phyloP scores from a whole-genome alignment of 805 yeast genomes.

The Hanseniaspora lindneri region DNA sequence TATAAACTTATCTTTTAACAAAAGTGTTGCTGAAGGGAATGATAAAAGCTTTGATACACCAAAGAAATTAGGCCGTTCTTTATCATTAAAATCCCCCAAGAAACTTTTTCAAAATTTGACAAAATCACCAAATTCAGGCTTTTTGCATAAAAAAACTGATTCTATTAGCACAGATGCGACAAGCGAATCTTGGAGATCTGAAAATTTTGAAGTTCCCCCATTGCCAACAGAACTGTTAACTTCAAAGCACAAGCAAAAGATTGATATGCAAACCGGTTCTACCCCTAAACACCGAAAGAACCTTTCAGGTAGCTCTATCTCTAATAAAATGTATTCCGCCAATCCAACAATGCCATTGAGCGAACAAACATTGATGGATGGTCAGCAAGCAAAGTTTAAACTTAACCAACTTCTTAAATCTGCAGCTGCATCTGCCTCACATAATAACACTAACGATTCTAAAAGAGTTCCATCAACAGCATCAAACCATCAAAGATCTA shows the following conservation, averaged over 20 bases:
- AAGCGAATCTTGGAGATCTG: not conserved
- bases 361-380: constrained; percentile 15
- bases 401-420: constrained; percentile 10
- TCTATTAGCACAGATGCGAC: not conserved
- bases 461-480: constrained; percentile 3
- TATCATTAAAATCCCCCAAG: constrained; percentile 28
- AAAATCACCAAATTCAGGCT: constrained; percentile 3
- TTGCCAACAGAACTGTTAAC: constrained; percentile 1
- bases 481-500: constrained; percentile 6
- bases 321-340: constrained; percentile 5
- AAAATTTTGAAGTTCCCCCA: not conserved
- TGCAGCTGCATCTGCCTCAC: not conserved
- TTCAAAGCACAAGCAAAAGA: not conserved
- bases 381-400: constrained; percentile 12
- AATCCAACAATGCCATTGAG: constrained; percentile 14
- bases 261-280: not conserved
- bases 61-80: constrained; percentile 25
- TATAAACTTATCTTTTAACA: not conserved
- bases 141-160: constrained; percentile 1
- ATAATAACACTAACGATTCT: not conserved
- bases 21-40: not conserved
- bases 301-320: not conserved
- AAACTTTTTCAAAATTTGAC: constrained; percentile 16
- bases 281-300: not conserved
- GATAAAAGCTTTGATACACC: constrained; percentile 9